These are phyloP conservation scores for Ophiostoma populinum DNA, from an alignment of 2,329 filamentous ascomycete genomes.

Conservation along the genomic window DNA sequence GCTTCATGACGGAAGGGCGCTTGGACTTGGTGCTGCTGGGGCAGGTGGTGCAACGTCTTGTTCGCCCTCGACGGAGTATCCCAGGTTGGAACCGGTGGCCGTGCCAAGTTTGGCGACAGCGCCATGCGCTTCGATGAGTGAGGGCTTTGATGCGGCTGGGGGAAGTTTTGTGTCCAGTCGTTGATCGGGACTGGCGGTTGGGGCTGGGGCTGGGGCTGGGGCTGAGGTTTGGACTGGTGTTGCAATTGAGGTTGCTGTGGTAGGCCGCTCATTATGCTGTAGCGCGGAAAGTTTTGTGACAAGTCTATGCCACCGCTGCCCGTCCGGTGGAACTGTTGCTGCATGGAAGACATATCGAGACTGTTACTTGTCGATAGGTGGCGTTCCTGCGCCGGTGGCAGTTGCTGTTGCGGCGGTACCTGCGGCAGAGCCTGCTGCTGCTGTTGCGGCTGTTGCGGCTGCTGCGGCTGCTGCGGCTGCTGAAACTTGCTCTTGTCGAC, in stretches of 20 bases:
- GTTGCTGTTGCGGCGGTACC: neutral
- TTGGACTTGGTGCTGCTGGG: neutral
- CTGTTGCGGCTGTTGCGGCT: constrained; percentile 13
- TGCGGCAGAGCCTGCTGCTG: constrained; percentile 8
- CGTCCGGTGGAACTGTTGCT: constrained; percentile 4
- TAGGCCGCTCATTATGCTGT: constrained; percentile 18
- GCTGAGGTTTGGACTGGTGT: neutral
- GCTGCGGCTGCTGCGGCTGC: constrained; percentile 9
- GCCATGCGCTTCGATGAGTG: constrained; percentile 35
- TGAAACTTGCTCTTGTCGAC: constrained; percentile 30
- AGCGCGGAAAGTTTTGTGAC: constrained; percentile 16
- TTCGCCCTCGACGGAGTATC: constrained; percentile 14
- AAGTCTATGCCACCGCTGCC: constrained; percentile 6
- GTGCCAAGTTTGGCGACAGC: constrained; percentile 30
- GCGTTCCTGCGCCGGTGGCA: constrained; percentile 1
- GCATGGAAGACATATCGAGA: constrained; percentile 2
- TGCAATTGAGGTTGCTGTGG: constrained; percentile 12
- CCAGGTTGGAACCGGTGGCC: constrained; percentile 38
- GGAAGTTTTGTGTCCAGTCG: constrained; percentile 26
- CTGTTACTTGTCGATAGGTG: neutral
- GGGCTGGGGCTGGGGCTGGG: neutral
- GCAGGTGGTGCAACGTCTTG: constrained; percentile 1
- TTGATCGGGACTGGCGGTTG: no score
- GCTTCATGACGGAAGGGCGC: no score
- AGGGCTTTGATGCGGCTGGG: constrained; percentile 19